phyloP scores from a whole-genome alignment of 345 rosid genomes.

The Syzygium oleosum region DNA sequence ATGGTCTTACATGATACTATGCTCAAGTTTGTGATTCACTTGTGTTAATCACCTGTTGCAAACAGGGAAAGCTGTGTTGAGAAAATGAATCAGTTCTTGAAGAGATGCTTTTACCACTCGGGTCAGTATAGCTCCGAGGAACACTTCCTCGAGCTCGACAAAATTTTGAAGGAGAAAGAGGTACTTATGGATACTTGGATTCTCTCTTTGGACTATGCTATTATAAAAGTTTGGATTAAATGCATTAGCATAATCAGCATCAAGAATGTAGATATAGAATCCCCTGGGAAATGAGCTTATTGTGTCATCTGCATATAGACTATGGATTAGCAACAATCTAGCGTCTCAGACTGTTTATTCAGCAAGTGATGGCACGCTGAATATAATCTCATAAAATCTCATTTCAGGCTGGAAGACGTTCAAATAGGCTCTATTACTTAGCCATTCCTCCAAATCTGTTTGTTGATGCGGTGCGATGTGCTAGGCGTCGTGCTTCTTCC shows the following conservation, averaged over 20 bases:
- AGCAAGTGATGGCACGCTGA: not conserved
- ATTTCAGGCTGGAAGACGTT: conserved; percentile 29
- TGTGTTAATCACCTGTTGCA: not conserved
- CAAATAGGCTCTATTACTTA: conserved; percentile 47
- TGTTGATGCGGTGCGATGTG: conserved; percentile 37
- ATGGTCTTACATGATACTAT: not conserved
- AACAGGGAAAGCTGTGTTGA: conserved; percentile 33
- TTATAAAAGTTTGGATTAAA: not conserved
- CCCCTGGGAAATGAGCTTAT: not conserved
- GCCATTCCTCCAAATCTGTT: conserved; percentile 39
- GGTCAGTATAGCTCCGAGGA: conserved; percentile 46
- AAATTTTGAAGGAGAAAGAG: conserved; percentile 35
- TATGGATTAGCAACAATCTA: not conserved
- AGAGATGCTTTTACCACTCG: conserved; percentile 39
- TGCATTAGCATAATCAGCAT: not conserved
- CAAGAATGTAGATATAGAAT: not conserved
- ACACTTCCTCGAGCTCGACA: conserved; percentile 30
- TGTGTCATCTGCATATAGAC: not conserved
- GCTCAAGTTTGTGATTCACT: not conserved
- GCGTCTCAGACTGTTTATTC: not conserved
- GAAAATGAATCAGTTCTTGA: conserved; percentile 32
- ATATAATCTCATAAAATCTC: not conserved
- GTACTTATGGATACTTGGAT: conserved; percentile 1
- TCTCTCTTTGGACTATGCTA: not conserved
- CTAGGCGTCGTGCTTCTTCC: conserved; percentile 38